These are phyloP conservation scores for Sinapis alba DNA, from an alignment of 441 rosid species.

Conservation along the genomic window DNA sequence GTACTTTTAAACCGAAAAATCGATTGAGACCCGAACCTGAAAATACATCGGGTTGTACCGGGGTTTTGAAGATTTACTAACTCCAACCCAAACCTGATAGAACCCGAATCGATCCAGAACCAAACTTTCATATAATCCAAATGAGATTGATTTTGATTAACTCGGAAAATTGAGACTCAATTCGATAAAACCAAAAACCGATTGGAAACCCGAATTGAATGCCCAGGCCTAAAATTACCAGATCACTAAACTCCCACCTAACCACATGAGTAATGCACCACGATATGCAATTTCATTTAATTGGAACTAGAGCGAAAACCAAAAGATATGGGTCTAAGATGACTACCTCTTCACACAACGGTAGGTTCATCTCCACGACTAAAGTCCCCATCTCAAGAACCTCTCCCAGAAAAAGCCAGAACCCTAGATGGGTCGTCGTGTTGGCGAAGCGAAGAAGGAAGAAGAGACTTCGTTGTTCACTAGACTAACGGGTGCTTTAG, in stretches of 20 bases:
- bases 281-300: not conserved
- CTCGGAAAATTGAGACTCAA: no score
- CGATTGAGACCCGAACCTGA: no score
- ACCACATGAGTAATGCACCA: constrained; percentile 9
- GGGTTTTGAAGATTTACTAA: no score
- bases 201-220: no score
- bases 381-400: constrained; percentile 26
- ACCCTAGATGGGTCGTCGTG: constrained; percentile 35
- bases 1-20: no score
- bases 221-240: no score
- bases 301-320: not conserved
- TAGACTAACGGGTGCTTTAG: constrained; percentile 71
- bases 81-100: no score
- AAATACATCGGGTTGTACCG: no score
- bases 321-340: constrained; percentile 35
- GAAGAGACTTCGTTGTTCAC: constrained; percentile 70
- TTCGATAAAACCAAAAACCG: no score
- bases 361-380: constrained; percentile 27
- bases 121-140: no score
- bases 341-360: constrained; percentile 33
- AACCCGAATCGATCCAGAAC: no score
- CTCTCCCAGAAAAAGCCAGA: constrained; percentile 25
- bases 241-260: constrained; percentile 37
- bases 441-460: constrained; percentile 41
- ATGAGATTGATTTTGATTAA: no score